Evolutionary conservation across 2,329 filamentous ascomycete species (phyloP), one percentile per base, ranked within the genome.

Genomic region (Talaromyces sp.): DNA sequence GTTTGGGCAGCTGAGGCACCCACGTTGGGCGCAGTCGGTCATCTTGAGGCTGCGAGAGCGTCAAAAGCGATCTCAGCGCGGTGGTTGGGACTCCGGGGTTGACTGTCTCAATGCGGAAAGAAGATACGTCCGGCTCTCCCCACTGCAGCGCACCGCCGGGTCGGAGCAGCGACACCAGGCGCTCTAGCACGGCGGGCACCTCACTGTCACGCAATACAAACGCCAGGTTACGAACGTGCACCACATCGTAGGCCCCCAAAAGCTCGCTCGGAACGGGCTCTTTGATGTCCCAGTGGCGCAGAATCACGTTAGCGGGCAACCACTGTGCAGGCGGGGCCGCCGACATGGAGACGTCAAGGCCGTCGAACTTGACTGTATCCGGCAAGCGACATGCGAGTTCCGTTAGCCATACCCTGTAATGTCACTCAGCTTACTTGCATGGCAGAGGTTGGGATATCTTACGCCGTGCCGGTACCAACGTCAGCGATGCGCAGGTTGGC

Each of bases 241-340:
- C 64, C 1, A 70, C 52, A 55, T 70, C 68, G 60, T 69, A 70
- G n/a, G 64, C 60, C 5, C 60, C 62, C 6, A 59, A 52, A 0
- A 70, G 58, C 2, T 63, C 55, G 8, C 50, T 19, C 0, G 65
- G 68, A 1, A 67, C 53, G 1, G 59, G 46, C 11, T 62, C 61
- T 10, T 62, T 54, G 8, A 64, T 56, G 31, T 70, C 64, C 31
- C 64, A 63, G 8, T 62, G 56, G 1, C 58, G 35, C 11, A 67
- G 32, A 29, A 32, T 61, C 14, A 66, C 58, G 19, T 67, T 67
- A 2, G 10, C 8, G 8, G 66, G 63, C 0, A 65, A 61, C 51
- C 61, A 62, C 11, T 35, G 27, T 13, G 29, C 5, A 2, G 58
- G 61, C 11, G 66, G 66, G 2, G 55, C 58, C 13, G 55, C 56